Conservation (phyloP, 169 alveolate genomes). For the Pseudocohnilembus persalinus region DNA sequence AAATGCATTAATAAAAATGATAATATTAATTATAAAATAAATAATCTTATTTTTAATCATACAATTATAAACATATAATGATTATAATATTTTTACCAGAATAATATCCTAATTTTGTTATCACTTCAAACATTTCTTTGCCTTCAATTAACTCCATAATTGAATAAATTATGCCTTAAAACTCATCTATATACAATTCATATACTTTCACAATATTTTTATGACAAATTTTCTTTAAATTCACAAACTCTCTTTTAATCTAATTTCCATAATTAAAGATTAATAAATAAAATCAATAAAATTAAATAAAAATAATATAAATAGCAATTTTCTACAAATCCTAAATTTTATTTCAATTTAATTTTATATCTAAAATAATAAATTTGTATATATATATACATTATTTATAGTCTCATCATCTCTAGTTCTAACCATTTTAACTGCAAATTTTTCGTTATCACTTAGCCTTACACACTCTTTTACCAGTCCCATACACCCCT, state of each 20-base stretch:
- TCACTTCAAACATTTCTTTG: constrained; percentile 71
- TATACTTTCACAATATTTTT: constrained; percentile 68
- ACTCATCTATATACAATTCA: constrained; percentile 61
- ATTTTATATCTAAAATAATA: too few relatives aligned
- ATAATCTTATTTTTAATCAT: too few relatives aligned
- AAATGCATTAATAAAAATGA: not conserved
- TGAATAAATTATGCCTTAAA: constrained; percentile 51
- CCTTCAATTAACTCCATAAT: constrained; percentile 78
- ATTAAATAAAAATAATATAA: too few relatives aligned
- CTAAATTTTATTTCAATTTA: too few relatives aligned
- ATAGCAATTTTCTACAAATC: not conserved
- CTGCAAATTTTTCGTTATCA: constrained; percentile 46
- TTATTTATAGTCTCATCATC: constrained; percentile 61
- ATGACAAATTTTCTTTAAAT: constrained; percentile 60
- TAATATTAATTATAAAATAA: too few relatives aligned
- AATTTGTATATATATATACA: constrained; percentile 10
- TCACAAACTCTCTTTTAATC: constrained; percentile 65
- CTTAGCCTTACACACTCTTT: constrained; percentile 23
- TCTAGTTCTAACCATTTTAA: constrained; percentile 54
- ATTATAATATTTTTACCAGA: constrained; percentile 30
- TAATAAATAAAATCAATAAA: too few relatives aligned
- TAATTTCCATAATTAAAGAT: not conserved
- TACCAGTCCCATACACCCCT: constrained; percentile 57
- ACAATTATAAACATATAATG: not conserved
- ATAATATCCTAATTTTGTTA: constrained; percentile 61